These are phyloP conservation scores for Cercophora samala DNA, from an alignment of 495 filamentous ascomycete species.

Conservation along the genomic window DNA sequence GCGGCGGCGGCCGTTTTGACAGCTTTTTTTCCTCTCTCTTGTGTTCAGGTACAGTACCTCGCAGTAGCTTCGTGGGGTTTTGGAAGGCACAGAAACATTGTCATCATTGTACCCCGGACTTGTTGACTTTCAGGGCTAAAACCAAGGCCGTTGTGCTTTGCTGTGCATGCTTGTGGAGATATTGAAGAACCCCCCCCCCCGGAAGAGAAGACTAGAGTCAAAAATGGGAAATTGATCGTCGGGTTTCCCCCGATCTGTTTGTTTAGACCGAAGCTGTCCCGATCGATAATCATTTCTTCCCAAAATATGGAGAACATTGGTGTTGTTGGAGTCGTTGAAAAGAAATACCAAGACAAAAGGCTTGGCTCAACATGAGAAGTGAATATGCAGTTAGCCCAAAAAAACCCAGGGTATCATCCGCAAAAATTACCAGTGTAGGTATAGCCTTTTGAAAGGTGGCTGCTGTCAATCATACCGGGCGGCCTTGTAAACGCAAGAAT, in stretches of 20 bases:
- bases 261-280: conserved; percentile 8
- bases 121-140: too few species aligned
- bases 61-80: not conserved
- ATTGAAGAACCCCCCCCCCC: not conserved
- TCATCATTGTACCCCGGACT: too few species aligned
- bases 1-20: not conserved
- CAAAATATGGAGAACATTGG: not conserved
- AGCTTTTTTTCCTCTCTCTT: too few species aligned
- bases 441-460: not conserved
- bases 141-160: too few species aligned
- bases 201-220: not conserved
- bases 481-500: not conserved
- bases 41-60: not conserved
- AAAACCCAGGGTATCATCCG: not conserved
- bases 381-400: too few species aligned
- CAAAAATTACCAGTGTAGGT: not conserved
- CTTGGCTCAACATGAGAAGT: too few species aligned
- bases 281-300: conserved; percentile 5
- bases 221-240: not conserved
- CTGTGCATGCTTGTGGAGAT: too few species aligned
- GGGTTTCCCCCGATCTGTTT: not conserved
- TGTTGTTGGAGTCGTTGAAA: not conserved
- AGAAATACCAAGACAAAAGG: not conserved
- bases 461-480: not conserved
- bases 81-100: too few species aligned